Evolutionary conservation across 495 filamentous ascomycete genomes (phyloP), one percentile per base, ranked within the genome.

Genomic region (Penicillium simplicissimum): DNA sequence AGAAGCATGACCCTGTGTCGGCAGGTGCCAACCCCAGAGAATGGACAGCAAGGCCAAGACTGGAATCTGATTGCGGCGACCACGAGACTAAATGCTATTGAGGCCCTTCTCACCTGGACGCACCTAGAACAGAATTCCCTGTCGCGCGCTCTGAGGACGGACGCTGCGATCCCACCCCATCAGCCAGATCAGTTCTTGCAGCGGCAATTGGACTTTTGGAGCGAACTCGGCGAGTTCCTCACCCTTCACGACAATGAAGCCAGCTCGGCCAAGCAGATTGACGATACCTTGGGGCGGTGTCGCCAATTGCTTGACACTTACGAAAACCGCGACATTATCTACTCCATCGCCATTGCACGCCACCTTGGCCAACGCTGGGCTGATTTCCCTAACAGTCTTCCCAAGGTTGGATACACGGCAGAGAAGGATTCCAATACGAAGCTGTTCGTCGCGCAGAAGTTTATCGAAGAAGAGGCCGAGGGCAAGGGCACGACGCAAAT

Each of bases 291-390:
- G 9, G 68, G 63, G 4, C 79, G 78, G 8, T 82, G 88, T 69
- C 87, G 92, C 45, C 80, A 81, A 40, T 75, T 93, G 6, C 81
- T 96, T 9, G 88, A 92, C 60, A 87, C 85, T 57, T 83, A 85
- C 19, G 93, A 97, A 76, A 94, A 93, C 67, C 87, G 93, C n/a
- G 93, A 97, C 64, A 90, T 96, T 8, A 82, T 96, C 35, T 97
- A 97, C 71, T 94, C 90, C 13, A 87, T 97, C 60, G 90, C 90
- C 25, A 85, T 96, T 54, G 85, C 88, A 10, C 86, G 92, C 19
- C 86, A 91, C 63, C 81, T 90, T 38, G 88, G 90, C 31, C 82
- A 84, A 38, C 84, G 87, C 17, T 84, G 88, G 72, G 82, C 80
- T 40, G 91, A 80, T 57, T 89, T 81, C 67, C 85, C 82, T 64